These are phyloP conservation scores for Candida tallmaniae DNA, from an alignment of 805 yeast genomes.

Conservation along the genomic window DNA sequence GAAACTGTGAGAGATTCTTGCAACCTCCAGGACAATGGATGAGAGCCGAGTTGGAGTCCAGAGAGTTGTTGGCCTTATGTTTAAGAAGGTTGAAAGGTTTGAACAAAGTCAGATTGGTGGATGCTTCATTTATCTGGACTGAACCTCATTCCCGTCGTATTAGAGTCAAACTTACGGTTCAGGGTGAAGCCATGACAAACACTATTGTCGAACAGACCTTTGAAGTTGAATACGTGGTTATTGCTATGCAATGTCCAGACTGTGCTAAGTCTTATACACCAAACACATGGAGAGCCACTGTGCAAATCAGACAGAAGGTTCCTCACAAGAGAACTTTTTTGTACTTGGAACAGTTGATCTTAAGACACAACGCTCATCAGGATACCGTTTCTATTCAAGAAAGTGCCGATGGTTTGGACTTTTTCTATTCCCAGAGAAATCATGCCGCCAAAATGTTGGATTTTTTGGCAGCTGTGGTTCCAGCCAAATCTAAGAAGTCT, in stretches of 20 bases:
- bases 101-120: slow-evolving; percentile 78
- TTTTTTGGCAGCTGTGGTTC: slow-evolving; percentile 79
- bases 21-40: slow-evolving; percentile 97
- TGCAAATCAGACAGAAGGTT: slow-evolving; percentile 96
- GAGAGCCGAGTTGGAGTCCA: slow-evolving; percentile 80
- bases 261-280: slow-evolving; percentile 97
- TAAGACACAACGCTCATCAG: slow-evolving; percentile 88
- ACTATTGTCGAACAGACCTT: slow-evolving; percentile 91
- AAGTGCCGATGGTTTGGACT: slow-evolving; percentile 90
- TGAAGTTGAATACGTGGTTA: slow-evolving; percentile 89
- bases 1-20: slow-evolving; percentile 93
- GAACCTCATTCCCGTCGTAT: slow-evolving; percentile 98
- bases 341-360: slow-evolving; percentile 90
- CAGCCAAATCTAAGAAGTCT: slow-evolving; percentile 75
- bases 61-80: slow-evolving; percentile 90
- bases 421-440: slow-evolving; percentile 80
- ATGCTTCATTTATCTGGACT: slow-evolving; percentile 97
- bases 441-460: slow-evolving; percentile 95
- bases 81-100: slow-evolving; percentile 84
- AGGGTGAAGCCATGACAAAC: slow-evolving; percentile 92
- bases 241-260: slow-evolving; percentile 97
- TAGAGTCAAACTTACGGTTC: slow-evolving; percentile 86
- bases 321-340: slow-evolving; percentile 94
- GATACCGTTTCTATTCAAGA: slow-evolving; percentile 93
- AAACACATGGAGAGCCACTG: slow-evolving; percentile 97